These are phyloP conservation scores for Phanerochaete sordida DNA, from an alignment of 768 basidiomycete genomes.

Conservation along the genomic window DNA sequence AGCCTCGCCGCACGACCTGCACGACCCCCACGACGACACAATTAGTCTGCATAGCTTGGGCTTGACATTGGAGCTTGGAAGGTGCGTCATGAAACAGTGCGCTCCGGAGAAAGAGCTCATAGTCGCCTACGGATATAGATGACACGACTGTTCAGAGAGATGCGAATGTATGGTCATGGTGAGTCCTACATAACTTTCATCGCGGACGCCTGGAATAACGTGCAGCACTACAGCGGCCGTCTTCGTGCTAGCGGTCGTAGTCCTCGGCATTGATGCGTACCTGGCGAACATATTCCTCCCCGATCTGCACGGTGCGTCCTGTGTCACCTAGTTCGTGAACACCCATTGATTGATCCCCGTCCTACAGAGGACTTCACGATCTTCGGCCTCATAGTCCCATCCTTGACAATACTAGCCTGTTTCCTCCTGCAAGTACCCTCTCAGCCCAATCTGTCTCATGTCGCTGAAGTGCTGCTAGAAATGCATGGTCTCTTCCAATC, in stretches of 20 bases:
- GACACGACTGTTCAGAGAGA: constrained; percentile 31
- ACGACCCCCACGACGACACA: neutral
- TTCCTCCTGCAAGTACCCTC: constrained; percentile 47
- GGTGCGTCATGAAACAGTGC: neutral
- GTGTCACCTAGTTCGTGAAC: neutral
- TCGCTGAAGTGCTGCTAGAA: no score
- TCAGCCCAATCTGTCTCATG: neutral
- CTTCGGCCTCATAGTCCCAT: constrained; percentile 63
- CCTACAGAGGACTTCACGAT: constrained; percentile 64
- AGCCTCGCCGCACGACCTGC: neutral
- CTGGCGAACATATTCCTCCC: constrained; percentile 69
- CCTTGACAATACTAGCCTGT: constrained; percentile 61
- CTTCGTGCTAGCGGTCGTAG: constrained; percentile 40
- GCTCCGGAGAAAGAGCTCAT: neutral
- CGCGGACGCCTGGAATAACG: neutral
- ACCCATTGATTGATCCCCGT: neutral
- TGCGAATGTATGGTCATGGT: constrained; percentile 30
- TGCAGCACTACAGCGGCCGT: constrained; percentile 28
- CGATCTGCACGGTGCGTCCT: constrained; percentile 50
- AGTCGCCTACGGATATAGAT: constrained; percentile 14
- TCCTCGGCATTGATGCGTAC: constrained; percentile 67
- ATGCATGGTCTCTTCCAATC: constrained; percentile 69
- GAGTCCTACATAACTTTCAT: constrained; percentile 7
- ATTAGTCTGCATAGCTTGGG: neutral
- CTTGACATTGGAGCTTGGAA: neutral